Evolutionary conservation across 2,329 filamentous ascomycete genomes (phyloP), one percentile per base, ranked within the genome.

Genomic region (Nemania abortiva): DNA sequence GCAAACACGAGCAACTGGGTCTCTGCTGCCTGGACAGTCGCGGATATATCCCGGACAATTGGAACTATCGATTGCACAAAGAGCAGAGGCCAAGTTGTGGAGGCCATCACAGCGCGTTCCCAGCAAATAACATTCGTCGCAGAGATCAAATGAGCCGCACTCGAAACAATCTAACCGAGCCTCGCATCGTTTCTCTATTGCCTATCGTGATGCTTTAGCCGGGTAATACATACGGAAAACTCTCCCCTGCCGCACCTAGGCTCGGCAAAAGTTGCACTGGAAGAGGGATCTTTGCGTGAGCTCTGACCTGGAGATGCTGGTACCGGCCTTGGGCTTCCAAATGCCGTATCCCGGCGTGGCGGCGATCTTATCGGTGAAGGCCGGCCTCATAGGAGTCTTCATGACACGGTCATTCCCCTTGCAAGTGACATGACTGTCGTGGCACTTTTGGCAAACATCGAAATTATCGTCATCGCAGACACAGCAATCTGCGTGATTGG

Each of bases 111-210:
- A 65, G 6, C 45, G 62, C 53, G 45, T 34, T 20, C 45, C 54
- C 2, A 64, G n/a, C 10, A 58, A 29, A 64, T 64, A 59, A 13
- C 54, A 65, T 53, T 59, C 55, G 24, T 59, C 45, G 34, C 52
- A 50, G 31, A 58, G 54, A 47, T 59, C 47, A 22, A 59, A 65
- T 7, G 22, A 52, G 54, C 62, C 45, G 15, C 54, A 59, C n/a
- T 53, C 22, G 37, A 65, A 65, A 59, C 45, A 59, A 24, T 53
- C 62, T 54, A n/a, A 2, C 20, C 15, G 29, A 45, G 31, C 24
- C 24, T 49, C 15, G 31, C 11, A 15, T 2, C 2, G 4, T 31
- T 42, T n/a, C 22, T 13, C n/a, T n/a, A n/a, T n/a, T n/a, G n/a
- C n/a, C 22, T 45, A 10, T 45, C 52, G 2, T 10, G 13, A 11